These are phyloP conservation scores for Cryptosporidium xiaoi DNA, from an alignment of 169 alveolate species.

Conservation along the genomic window DNA sequence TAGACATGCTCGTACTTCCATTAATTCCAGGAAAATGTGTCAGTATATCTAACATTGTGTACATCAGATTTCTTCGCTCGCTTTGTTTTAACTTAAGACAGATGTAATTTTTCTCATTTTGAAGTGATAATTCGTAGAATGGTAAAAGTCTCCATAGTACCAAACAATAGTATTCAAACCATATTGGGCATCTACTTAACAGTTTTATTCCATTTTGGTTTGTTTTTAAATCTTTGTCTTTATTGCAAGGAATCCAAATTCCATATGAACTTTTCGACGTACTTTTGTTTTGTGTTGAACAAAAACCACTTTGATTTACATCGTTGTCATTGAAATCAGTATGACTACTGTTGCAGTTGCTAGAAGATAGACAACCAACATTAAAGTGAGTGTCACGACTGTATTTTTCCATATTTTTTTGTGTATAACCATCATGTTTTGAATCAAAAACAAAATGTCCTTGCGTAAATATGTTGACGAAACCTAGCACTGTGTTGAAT, in stretches of 20 bases:
- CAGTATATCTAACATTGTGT: conserved; percentile 52
- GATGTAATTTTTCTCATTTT: neutral
- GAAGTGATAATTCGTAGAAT: conserved; percentile 31
- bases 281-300: neutral
- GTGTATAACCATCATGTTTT: conserved; percentile 47
- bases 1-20: conserved; percentile 69
- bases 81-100: conserved; percentile 9
- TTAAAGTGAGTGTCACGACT: neutral
- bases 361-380: too few relatives aligned
- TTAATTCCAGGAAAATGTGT: conserved; percentile 64
- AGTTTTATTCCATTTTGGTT: conserved; percentile 6
- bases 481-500: conserved; percentile 32
- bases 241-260: conserved; percentile 42
- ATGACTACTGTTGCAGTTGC: neutral
- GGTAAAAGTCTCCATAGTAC: conserved; percentile 70
- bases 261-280: neutral
- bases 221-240: conserved; percentile 9
- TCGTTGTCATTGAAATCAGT: neutral
- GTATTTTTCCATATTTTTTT: conserved; percentile 61
- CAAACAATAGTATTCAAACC: conserved; percentile 68
- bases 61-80: conserved; percentile 37
- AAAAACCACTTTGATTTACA: neutral
- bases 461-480: conserved; percentile 29
- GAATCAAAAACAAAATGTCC: conserved; percentile 61
- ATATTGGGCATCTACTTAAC: conserved; percentile 58